Percentiles rank a stretch among this genome's conserved stretches.
These are phyloP conservation scores for Penicillium sp. DNA, from an alignment of 2,329 filamentous ascomycete species.

Conservation along the genomic window DNA sequence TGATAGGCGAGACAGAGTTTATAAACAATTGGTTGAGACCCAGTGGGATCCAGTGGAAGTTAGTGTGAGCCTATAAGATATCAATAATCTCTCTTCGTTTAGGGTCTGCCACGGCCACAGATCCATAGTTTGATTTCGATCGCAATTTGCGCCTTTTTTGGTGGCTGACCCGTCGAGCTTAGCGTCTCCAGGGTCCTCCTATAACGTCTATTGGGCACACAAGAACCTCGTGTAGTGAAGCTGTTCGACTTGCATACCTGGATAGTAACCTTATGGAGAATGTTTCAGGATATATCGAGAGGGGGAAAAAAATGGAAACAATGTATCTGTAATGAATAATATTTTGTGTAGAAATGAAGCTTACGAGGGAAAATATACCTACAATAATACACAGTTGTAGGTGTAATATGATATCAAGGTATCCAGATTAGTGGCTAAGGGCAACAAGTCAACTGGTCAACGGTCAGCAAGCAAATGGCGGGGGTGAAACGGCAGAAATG, in stretches of 20 bases:
- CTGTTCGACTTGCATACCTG: not conserved
- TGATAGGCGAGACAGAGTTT: slow-evolving; percentile 1
- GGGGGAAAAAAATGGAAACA: not conserved
- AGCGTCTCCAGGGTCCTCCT: not conserved
- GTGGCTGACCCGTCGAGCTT: slow-evolving; percentile 6
- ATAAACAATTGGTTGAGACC: not conserved
- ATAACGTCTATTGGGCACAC: not conserved
- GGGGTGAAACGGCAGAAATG: slow-evolving; percentile 24
- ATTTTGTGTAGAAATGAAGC: not conserved
- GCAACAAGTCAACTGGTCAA: not conserved
- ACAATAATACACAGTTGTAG: not conserved
- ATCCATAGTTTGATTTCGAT: not conserved
- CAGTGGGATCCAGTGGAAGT: slow-evolving; percentile 1
- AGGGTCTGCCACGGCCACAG: not conserved
- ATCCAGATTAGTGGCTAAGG: no score
- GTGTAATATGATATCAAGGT: not conserved
- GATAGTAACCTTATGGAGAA: not conserved
- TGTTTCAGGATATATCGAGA: not conserved
- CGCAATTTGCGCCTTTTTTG: slow-evolving; percentile 1
- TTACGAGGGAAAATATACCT: not conserved
- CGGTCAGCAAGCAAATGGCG: slow-evolving; percentile 3
- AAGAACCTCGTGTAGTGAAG: not conserved
- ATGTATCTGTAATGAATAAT: no score
- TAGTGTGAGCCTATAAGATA: not conserved
- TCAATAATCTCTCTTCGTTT: not conserved